Percentiles rank a stretch among this genome's conserved stretches.
These are phyloP conservation scores for Populus pruinosa DNA, from an alignment of 345 rosid species.

Conservation along the genomic window DNA sequence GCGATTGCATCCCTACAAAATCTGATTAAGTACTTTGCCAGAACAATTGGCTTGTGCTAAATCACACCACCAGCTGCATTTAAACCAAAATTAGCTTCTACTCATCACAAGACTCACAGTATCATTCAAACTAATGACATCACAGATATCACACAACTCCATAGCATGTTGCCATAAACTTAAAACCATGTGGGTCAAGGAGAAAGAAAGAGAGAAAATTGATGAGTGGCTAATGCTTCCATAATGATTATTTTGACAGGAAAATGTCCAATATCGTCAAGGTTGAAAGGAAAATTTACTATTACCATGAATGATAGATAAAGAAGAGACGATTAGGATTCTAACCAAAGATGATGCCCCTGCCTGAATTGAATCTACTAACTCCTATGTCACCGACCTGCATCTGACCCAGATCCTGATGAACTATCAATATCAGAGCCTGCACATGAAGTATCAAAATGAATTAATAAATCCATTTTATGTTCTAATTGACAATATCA, in stretches of 20 bases:
- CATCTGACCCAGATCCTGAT: constrained; percentile 33
- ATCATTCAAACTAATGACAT: background rate
- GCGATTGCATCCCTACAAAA: background rate
- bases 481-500: background rate
- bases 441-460: constrained; percentile 23
- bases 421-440: constrained; percentile 42
- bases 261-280: background rate
- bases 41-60: background rate
- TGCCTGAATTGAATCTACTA: constrained; percentile 29
- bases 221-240: background rate
- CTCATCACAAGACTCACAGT: background rate
- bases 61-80: background rate
- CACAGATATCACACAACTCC: background rate
- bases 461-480: background rate
- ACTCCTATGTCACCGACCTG: constrained; percentile 19
- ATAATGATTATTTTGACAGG: background rate
- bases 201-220: background rate
- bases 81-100: background rate
- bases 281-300: background rate
- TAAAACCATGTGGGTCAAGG: background rate
- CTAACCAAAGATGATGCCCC: constrained; percentile 3
- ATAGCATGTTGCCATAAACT: background rate
- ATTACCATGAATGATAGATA: background rate
- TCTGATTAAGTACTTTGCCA: background rate
- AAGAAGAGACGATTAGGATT: constrained; percentile 1